Base-by-base conservation (phyloP, 495 filamentous ascomycete genomes). In the Tuber aestivum region DNA sequence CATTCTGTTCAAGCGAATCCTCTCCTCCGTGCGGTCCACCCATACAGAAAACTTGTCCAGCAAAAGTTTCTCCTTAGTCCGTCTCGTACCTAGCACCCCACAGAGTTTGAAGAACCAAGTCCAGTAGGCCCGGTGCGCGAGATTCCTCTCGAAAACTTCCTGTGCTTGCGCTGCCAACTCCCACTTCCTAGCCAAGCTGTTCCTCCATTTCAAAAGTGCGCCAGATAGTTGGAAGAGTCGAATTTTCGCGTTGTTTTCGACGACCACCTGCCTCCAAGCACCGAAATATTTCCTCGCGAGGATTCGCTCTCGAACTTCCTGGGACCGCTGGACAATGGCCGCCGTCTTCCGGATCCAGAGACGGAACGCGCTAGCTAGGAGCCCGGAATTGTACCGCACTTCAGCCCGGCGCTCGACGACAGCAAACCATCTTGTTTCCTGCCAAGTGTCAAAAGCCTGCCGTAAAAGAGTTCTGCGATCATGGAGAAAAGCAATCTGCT, bases 221-320 rank as follows among this genome's bases (percentile, higher is more conserved):
- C 72, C 72, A n/a, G 72, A 74, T n/a, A 83, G 75, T 41, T 79
- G 81, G 65, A 83, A 83, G 10, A 76, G 73, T 48, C 72, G 71
- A 23, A 81, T 70, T 74, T 79, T 81, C 32, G 72, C 74, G 40
- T 79, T 74, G 45, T 81, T 80, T 70, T 75, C 75, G 8, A 76
- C 35, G 5, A 83, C 79, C 14, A 79, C 48, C 38, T 42, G 68
- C 42, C 74, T 80, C 82, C 82, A 83, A 38, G 76, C 73, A 41
- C 77, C 81, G 69, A 83, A 83, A 35, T 81, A 83, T 50, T 83
- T 83, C 27, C 82, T 75, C 56, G 76, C 72, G 23, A 83, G 41
- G 35, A 83, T 81, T 12, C 82, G 81, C 38, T 83, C 79, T 3
- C 76, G 74, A 21, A 81, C 78, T 56, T 83, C 79, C 41, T 81